These are phyloP conservation scores for Tricholoma hemisulphureum DNA, from an alignment of 768 basidiomycete species.

Conservation along the genomic window DNA sequence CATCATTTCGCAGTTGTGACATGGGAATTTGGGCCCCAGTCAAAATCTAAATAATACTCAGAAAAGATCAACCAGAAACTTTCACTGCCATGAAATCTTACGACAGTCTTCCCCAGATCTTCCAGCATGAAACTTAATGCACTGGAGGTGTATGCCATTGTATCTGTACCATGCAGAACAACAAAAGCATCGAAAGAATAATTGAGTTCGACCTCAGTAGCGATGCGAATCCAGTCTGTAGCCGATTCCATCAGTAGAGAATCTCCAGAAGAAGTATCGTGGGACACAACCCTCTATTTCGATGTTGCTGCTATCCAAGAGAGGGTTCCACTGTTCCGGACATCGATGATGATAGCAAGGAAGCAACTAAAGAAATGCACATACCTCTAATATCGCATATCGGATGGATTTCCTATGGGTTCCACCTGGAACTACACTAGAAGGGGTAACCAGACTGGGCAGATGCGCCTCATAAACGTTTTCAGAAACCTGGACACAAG, in stretches of 20 bases:
- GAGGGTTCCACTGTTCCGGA: constrained; percentile 68
- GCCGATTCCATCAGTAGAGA: constrained; percentile 5
- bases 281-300: constrained; percentile 63
- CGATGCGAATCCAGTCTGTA: constrained; percentile 86
- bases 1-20: constrained; percentile 90
- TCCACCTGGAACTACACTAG: constrained; percentile 58
- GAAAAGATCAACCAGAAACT: background rate
- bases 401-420: constrained; percentile 69
- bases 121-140: constrained; percentile 90
- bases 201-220: constrained; percentile 91
- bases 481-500: constrained; percentile 53
- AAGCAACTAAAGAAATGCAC: constrained; percentile 6
- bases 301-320: constrained; percentile 88
- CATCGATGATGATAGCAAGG: constrained; percentile 12
- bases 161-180: constrained; percentile 87
- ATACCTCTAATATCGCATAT: constrained; percentile 82
- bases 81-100: constrained; percentile 30
- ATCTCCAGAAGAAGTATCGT: constrained; percentile 1
- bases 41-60: constrained; percentile 55
- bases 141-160: constrained; percentile 87
- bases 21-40: constrained; percentile 94
- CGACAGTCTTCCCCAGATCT: constrained; percentile 90
- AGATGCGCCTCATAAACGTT: constrained; percentile 70
- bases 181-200: constrained; percentile 92
- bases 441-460: constrained; percentile 79